Evolutionary conservation across 1,284 basidiomycete species (phyloP), one percentile per base, ranked within the genome.

Genomic region (Tranzscheliella williamsii): DNA sequence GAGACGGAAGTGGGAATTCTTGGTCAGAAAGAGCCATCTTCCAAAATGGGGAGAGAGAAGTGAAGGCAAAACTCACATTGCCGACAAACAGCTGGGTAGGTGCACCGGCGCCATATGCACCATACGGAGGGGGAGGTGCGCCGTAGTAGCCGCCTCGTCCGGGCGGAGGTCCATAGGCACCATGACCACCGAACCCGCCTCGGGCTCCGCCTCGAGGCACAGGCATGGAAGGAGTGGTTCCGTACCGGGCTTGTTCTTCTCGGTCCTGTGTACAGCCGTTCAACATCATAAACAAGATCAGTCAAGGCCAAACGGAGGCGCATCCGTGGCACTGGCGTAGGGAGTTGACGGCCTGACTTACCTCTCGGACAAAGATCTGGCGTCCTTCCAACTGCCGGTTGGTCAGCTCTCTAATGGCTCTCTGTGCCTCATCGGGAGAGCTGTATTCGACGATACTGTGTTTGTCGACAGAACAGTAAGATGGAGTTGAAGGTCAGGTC

Each of bases 331-430:
- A 27, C 15, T 27, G 15, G 26, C 26, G 15, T 15, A 8, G 15
- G 8, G 26, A 15, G 26, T 27, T 27, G 8, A 27, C 15, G 26
- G 26, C 8, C 16, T 11, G n/a, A 64, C 81, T 43, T 39, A 95
- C 93, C 84, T 96, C 93, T 65, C 93, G 88, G 63, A 98, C 91
- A 79, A 96, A 97, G 34, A 96, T 89, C 4, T 90, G 89, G 31
- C 94, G 86, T 21, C 94, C 91, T 22, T 96, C 84, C 26, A 97
- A 84, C 5, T 87, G 81, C 54, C 87, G 86, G 78, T 98, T 93
- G 13, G 58, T 68, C 38, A 72, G 36, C 38, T 63, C 37, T 22
- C 29, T 57, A 35, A 72, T 72, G 35, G 70, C 67, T 29, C 53
- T 61, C 29, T 69, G 65, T 5, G 70, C 70, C 29, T 72, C 70